Base-by-base conservation (phyloP, 148 eudicot genomes). In the Diospyros kaki region DNA sequence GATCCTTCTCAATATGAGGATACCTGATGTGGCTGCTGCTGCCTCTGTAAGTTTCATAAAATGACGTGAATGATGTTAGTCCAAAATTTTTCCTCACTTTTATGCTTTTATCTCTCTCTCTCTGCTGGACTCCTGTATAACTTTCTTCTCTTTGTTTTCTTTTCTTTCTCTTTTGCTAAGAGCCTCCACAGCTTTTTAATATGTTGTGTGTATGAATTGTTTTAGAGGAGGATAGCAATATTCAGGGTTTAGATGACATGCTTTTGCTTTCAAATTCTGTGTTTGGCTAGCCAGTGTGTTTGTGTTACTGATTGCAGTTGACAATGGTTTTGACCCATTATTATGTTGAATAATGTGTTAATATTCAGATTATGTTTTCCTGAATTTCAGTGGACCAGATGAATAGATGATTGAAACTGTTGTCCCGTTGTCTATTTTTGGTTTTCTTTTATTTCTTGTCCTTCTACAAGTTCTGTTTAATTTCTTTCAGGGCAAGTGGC, bases 401-500 rank as follows among this genome's bases (percentile, higher is more conserved):
- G 56, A 69, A 56, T 18, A n/a, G 9, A 51, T 45, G 56, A 69
- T 66, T 18, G 28, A 28, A 28, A 28, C 28, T 28, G 28, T 42
- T 69, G 69, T 69, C 10, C 44, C 15, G 60, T 44, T 71, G 28
- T 62, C 51, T 55, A 17, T 62, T 42, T 11, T 12, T 14, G n/a
- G n/a, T 64, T 28, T 51, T 44, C 15, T 18, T 12, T 53, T 66
- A 58, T 69, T 6, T 0, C 51, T 15, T 1, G 2, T 61, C 53
- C 9, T 51, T 72, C 44, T 12, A 50, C 62, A 15, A 41, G 68
- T 15, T 64, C 46, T 78, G 42, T 13, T 58, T 1, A 64, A 60
- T 72, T 39, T 7, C 76, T 84, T 83, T 64, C 90, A 92, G 99
- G 82, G 75, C 53, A 92, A 90, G 82, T 95, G 99, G 99, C 83